A percentile compares a stretch with the other conserved stretches of the same genome.
Conservation (phyloP, 176 grass and related monocot genomes). For the Phoenix dactylifera region DNA sequence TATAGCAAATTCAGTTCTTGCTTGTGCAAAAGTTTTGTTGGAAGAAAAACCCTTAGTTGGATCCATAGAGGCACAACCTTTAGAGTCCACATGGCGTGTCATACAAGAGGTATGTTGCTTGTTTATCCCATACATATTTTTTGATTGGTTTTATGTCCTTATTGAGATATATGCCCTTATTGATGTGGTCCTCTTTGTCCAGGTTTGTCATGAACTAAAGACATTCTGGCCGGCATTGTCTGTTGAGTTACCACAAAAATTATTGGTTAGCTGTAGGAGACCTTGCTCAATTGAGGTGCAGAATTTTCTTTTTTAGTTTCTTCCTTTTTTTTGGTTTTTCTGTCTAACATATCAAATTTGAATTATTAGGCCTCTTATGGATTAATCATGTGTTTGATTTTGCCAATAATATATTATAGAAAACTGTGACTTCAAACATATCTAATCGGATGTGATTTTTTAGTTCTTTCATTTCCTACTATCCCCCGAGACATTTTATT, state of each 20-base stretch:
- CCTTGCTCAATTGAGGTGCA: slow-evolving; percentile 36
- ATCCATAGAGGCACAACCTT: slow-evolving; percentile 34
- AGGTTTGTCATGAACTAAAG: slow-evolving; percentile 92
- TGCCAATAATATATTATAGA: no score
- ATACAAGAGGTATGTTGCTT: slow-evolving; percentile 60
- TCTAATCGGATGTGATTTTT: no score
- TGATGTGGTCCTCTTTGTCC: slow-evolving; percentile 12
- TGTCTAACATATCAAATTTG: no score
- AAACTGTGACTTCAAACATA: no score
- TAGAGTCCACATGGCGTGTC: slow-evolving; percentile 76
- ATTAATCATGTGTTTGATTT: no score
- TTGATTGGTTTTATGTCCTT: slow-evolving; percentile 8
- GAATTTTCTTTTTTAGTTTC: not conserved
- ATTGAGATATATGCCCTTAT: slow-evolving; percentile 3
- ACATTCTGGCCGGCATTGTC: slow-evolving; percentile 63
- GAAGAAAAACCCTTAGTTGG: slow-evolving; percentile 45
- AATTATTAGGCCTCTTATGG: slow-evolving; percentile 4
- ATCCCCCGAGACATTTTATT: no score
- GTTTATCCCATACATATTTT: slow-evolving; percentile 21
- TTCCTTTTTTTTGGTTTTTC: slow-evolving; percentile 24
- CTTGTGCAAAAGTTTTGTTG: slow-evolving; percentile 74
- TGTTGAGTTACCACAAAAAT: slow-evolving; percentile 45
- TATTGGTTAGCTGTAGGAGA: slow-evolving; percentile 28
- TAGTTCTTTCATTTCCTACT: no score
- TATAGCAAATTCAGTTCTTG: slow-evolving; percentile 79